A percentile compares a stretch with the other conserved stretches of the same genome.
Evolutionary conservation across 2,329 filamentous ascomycete species (phyloP).

Genomic region (Fusarium paranaense): DNA sequence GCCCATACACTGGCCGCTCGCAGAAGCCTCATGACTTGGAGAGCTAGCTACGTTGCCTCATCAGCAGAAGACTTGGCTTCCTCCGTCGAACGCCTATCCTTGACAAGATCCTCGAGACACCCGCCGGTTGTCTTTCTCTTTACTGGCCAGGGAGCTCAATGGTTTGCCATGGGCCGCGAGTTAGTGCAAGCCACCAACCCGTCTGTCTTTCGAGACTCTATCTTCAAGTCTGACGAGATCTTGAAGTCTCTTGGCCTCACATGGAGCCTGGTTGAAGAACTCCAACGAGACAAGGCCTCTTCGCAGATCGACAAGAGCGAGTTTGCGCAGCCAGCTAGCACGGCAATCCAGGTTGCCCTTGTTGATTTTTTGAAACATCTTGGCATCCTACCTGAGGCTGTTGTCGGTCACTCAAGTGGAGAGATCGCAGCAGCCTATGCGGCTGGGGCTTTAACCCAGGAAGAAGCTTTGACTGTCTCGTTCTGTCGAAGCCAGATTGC

Average conservation of each 20-base stretch:
- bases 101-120: background rate
- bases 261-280: slow-evolving; percentile 19
- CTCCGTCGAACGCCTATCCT: accelerated
- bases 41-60: background rate
- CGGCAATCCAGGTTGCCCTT: slow-evolving; percentile 22
- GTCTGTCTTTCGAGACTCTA: background rate
- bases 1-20: background rate
- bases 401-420: slow-evolving; percentile 51
- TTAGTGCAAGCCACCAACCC: background rate
- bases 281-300: background rate
- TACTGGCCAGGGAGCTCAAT: slow-evolving; percentile 30
- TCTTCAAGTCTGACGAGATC: background rate
- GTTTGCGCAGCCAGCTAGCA: slow-evolving; percentile 15
- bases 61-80: background rate
- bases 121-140: slow-evolving; percentile 15
- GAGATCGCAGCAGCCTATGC: slow-evolving; percentile 53
- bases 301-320: slow-evolving; percentile 4
- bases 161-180: slow-evolving; percentile 18
- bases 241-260: slow-evolving; percentile 3
- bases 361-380: slow-evolving; percentile 16
- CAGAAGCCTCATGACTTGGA: background rate
- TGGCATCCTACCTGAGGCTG: slow-evolving; percentile 43
- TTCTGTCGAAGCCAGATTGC: slow-evolving; percentile 45
- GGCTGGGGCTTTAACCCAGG: slow-evolving; percentile 16
- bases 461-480: slow-evolving; percentile 45